phyloP scores from a whole-genome alignment of 768 basidiomycete species.

The Suillus americanus region DNA sequence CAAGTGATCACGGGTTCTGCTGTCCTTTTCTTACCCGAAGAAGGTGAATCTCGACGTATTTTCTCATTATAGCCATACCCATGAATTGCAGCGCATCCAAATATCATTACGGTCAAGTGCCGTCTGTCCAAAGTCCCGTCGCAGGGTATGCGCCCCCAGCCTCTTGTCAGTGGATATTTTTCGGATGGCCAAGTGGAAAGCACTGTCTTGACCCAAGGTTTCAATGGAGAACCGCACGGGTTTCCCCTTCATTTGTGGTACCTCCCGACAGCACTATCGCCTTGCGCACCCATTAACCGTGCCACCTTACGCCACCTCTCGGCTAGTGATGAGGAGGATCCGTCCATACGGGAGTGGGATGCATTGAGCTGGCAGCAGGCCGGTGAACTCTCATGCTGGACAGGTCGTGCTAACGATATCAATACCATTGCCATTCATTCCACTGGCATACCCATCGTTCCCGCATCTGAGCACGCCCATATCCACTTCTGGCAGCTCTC shows the following conservation, averaged over 20 bases:
- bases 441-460: not conserved
- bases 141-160: constrained; percentile 70
- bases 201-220: constrained; percentile 77
- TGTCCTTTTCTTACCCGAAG: constrained; percentile 74
- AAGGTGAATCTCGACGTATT: constrained; percentile 47
- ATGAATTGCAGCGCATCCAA: constrained; percentile 59
- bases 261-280: constrained; percentile 60
- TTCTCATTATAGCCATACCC: constrained; percentile 1
- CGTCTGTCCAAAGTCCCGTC: constrained; percentile 66
- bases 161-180: constrained; percentile 63
- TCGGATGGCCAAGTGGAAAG: constrained; percentile 55
- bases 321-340: not conserved
- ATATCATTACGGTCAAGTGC: constrained; percentile 69
- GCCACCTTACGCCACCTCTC: constrained; percentile 46
- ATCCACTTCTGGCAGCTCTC: not conserved
- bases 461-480: not conserved
- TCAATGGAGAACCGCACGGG: constrained; percentile 77
- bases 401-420: no score
- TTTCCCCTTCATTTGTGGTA: constrained; percentile 87
- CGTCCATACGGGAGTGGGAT: not conserved
- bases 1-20: constrained; percentile 67
- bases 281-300: constrained; percentile 66
- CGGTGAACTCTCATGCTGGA: no score
- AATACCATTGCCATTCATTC: not conserved
- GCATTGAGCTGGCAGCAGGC: no score